Percentiles rank a stretch among this genome's conserved stretches.
Evolutionary conservation across 1,139 yeast genomes (phyloP).

Genomic region (Pneumocystis sp.): DNA sequence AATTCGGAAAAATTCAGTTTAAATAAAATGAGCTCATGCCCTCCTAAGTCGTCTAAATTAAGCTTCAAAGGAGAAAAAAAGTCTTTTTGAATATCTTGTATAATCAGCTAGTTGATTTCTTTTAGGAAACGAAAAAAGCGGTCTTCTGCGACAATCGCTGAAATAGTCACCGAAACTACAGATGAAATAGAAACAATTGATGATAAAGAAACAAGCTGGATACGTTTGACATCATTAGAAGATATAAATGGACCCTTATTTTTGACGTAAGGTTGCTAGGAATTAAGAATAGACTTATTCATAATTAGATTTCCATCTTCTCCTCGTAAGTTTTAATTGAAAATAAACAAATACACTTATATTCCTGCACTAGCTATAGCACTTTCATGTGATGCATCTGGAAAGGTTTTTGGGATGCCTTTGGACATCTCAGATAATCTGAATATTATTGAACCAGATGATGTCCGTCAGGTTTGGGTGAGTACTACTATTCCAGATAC

Average conservation of each 20-base stretch:
- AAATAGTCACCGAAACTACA: not conserved
- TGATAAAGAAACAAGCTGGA: not conserved
- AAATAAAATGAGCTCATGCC: not conserved
- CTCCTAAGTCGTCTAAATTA: not conserved
- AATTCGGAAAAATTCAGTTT: not conserved
- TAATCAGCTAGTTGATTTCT: not conserved
- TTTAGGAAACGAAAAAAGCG: not conserved
- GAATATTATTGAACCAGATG: constrained; percentile 8
- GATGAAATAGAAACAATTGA: not conserved
- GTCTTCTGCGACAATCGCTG: not conserved
- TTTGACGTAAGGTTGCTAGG: not conserved
- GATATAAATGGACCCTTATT: not conserved
- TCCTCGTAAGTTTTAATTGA: not conserved
- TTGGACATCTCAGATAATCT: not conserved
- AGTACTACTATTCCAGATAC: constrained; percentile 5
- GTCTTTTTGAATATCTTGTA: not conserved
- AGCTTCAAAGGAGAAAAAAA: not conserved
- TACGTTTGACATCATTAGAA: not conserved
- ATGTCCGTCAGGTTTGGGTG: constrained; percentile 12
- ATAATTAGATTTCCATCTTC: not conserved
- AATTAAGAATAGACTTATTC: not conserved
- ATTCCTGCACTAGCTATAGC: constrained; percentile 3
- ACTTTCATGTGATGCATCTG: constrained; percentile 8
- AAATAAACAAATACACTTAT: not conserved
- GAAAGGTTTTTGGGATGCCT: constrained; percentile 7